Evolutionary conservation across 768 basidiomycete species (phyloP).

Genomic region (Boletus sp.): DNA sequence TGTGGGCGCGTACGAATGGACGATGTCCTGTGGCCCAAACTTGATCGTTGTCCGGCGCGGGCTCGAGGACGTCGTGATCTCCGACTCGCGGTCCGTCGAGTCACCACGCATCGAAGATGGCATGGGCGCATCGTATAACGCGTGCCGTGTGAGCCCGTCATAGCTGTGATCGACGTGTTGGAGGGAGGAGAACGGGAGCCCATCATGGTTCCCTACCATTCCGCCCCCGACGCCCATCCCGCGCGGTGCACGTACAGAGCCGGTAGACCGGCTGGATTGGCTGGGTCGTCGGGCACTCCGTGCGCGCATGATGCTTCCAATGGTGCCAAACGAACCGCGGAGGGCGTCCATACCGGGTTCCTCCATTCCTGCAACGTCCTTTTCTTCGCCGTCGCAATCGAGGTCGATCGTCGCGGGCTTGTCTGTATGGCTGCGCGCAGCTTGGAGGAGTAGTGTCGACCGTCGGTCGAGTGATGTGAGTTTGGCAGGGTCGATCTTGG

Average conservation of each 20-base stretch:
- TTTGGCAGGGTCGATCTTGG: constrained; percentile 83
- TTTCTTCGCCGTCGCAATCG: constrained; percentile 57
- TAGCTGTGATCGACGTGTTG: constrained; percentile 34
- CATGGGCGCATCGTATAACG: constrained; percentile 87
- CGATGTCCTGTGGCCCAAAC: constrained; percentile 68
- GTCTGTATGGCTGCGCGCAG: constrained; percentile 70
- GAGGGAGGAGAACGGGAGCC: constrained; percentile 20
- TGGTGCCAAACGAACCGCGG: constrained; percentile 84
- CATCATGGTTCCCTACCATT: constrained; percentile 27
- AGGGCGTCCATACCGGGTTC: constrained; percentile 93
- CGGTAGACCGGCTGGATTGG: constrained; percentile 38
- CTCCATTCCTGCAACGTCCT: constrained; percentile 55
- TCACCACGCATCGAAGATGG: constrained; percentile 35
- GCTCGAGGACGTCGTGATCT: constrained; percentile 27
- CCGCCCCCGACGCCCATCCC: constrained; percentile 25
- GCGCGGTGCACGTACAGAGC: constrained; percentile 19
- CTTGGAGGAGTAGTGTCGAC: constrained; percentile 87
- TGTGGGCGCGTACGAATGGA: constrained; percentile 68
- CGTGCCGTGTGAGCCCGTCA: constrained; percentile 67
- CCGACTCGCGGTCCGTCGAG: constrained; percentile 40
- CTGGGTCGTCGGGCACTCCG: constrained; percentile 52
- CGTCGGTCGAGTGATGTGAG: constrained; percentile 82
- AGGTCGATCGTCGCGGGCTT: constrained; percentile 32
- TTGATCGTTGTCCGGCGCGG: constrained; percentile 60
- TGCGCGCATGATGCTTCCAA: constrained; percentile 86